phyloP scores from a whole-genome alignment of 2,329 filamentous ascomycete genomes.

The Davidsoniella neocaledoniae region DNA sequence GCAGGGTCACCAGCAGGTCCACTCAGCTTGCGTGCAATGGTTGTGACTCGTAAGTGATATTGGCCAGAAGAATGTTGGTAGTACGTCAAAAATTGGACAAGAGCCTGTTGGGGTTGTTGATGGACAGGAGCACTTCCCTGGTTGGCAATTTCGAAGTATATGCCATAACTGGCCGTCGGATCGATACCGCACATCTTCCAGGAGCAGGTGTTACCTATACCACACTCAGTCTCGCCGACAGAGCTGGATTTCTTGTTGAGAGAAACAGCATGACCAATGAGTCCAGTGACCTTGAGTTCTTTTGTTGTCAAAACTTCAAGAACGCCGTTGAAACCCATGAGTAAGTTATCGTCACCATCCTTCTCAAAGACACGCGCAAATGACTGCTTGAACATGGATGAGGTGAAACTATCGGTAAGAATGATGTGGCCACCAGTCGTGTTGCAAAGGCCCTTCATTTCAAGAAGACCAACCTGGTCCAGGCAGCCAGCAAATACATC shows the following conservation, averaged over 20 bases:
- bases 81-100: constrained; percentile 97
- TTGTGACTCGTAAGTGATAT: constrained; percentile 91
- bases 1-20: constrained; percentile 88
- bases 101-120: constrained; percentile 74
- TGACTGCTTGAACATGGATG: constrained; percentile 98
- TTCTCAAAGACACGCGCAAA: constrained; percentile 96
- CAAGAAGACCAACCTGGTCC: constrained; percentile 88
- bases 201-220: constrained; percentile 94
- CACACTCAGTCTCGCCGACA: constrained; percentile 93
- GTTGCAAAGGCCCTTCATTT: constrained; percentile 96
- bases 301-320: constrained; percentile 94
- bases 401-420: constrained; percentile 92
- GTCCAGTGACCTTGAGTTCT: constrained; percentile 90
- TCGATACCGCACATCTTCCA: constrained; percentile 99
- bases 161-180: constrained; percentile 78
- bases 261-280: constrained; percentile 92
- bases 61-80: constrained; percentile 96
- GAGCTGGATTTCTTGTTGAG: constrained; percentile 96
- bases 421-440: constrained; percentile 97
- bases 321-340: constrained; percentile 97
- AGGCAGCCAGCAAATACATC: constrained; percentile 96
- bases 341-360: constrained; percentile 79
- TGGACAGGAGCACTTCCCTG: constrained; percentile 76
- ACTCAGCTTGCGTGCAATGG: constrained; percentile 76
- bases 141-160: constrained; percentile 95